Evolutionary conservation across 2,329 filamentous ascomycete genomes (phyloP).

Genomic region (Clarireedia paspali): DNA sequence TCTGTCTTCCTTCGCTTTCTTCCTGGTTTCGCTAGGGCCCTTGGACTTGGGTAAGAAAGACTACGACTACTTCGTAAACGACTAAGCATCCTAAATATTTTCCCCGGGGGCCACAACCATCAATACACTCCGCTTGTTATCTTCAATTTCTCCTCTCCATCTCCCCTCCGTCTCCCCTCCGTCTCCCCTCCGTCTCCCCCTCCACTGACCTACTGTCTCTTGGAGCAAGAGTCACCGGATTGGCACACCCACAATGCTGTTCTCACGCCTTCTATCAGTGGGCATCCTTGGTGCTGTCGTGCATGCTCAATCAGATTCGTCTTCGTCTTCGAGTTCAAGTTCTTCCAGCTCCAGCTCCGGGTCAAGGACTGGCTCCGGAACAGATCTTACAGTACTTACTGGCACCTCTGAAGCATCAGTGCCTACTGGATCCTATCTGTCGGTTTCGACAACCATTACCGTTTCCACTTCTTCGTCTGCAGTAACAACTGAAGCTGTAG

Average conservation of each 20-base stretch:
- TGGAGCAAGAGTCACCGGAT: background rate
- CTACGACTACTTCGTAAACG: too few relatives aligned
- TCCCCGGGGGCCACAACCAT: too few relatives aligned
- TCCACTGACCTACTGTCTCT: too few relatives aligned
- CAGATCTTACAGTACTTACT: too few relatives aligned
- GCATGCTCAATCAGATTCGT: constrained; percentile 17
- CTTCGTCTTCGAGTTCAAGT: constrained; percentile 12
- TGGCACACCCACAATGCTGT: constrained; percentile 16
- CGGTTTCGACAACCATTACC: constrained; percentile 31
- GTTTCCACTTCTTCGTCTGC: constrained; percentile 18
- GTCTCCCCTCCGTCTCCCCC: too few relatives aligned
- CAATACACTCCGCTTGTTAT: too few relatives aligned
- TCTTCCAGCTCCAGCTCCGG: background rate
- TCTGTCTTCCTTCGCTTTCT: too few relatives aligned
- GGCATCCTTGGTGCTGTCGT: constrained; percentile 29
- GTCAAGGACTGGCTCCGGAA: background rate
- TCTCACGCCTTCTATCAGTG: constrained; percentile 18
- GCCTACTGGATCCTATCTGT: constrained; percentile 34
- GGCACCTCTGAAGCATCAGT: constrained; percentile 1
- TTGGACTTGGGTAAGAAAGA: too few relatives aligned
- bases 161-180: too few relatives aligned
- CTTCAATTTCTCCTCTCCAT: too few relatives aligned
- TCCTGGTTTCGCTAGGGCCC: too few relatives aligned
- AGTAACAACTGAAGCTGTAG: constrained; percentile 21
- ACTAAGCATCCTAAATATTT: too few relatives aligned